Base-by-base conservation (phyloP, 2,329 filamentous ascomycete genomes). In the Fragosphaeria purpurea region DNA sequence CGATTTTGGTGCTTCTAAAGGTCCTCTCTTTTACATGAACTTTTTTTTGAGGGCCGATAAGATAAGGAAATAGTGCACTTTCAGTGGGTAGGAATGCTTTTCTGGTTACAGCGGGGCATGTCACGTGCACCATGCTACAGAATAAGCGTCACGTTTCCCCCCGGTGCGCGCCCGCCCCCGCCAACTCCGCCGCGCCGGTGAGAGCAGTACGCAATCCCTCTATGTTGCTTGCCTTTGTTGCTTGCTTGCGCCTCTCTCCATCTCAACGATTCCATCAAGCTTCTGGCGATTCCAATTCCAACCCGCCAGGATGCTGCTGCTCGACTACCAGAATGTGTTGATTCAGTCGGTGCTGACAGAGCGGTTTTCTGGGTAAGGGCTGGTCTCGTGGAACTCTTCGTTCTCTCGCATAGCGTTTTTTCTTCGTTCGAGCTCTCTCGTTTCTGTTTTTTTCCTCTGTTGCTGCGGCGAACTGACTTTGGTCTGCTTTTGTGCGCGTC, bases 271-370 rank as follows among this genome's bases (percentile, higher is more conserved):
- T 4, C n/a, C n/a, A n/a, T 13, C 10, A 10, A 12, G 33, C 47
- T 44, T 31, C 51, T 50, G 37, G 44, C 38, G 10, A 30, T n/a
- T 8, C 39, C 13, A 6, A 33, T 13, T 38, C 30, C 34, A 41
- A 32, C 32, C 54, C 38, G 58, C 60, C 67, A 82, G 65, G 56
- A 85, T 85, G 93, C 83, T 98, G 74, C 84, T 98, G 61, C 83
- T 99, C 67, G 94, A 98, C 73, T 98, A 98, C 64, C 93, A 98
- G 69, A 99, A 98, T 70, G 88, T 95, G 47, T 80, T 98, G 66
- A 95, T 99, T 62, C 89, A 97, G 74, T 91, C 90, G 62, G 82
- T 98, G 59, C 80, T 99, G 59, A 94, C 85, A 60, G 94, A 99
- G 74, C 81, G 93, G 63, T 95, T 98, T 74, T 87, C 85, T 50